Evolutionary conservation across 2,329 filamentous ascomycete species (phyloP), one percentile per base, ranked within the genome.

Genomic region (Aspergillus sclerotialis): DNA sequence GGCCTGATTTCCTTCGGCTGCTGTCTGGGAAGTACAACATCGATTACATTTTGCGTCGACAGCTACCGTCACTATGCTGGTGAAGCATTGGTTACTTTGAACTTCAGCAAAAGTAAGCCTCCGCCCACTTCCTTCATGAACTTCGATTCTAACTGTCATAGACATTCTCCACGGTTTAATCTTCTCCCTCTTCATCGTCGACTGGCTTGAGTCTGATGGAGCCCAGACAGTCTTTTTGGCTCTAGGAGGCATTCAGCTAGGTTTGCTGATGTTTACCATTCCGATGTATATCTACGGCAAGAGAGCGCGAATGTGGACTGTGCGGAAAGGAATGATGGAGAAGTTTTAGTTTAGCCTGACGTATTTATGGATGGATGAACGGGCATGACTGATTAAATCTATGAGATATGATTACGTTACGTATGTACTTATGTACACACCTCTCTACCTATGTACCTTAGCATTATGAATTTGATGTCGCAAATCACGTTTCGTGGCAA

Each of bases 261-360:
- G 78, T 9, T 75, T 82, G 36, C 69, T 94, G 57, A 52, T 86
- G 3, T 78, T 73, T 35, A 84, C 87, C 1, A 80, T 95, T 36
- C 90, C 90, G 1, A 87, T 96, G 83, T 96, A 92, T 57, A 84
- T 96, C 13, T 95, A 78, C 53, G 90, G 90, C 12, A 96, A 96
- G 70, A 69, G 88, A 36, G 80, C 82, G 11, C 72, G 90, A 12
- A 94, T 95, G 86, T 95, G 89, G 90, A 96, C 89, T 1, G 85
- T 89, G 8, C 70, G 84, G 43, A 84, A 74, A 71, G 87, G 84
- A 46, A 66, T 94, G 44, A 89, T 94, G 82, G 87, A 93, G 73
- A 84, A 78, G 53, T 82, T 77, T 43, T 79, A 45, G 50, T 38
- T 28, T 39, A 21, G 15, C 11, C 26, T 28, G 10, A 28, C 12